Evolutionary conservation across 805 yeast species (phyloP).

Genomic region (Ogataea trehalophila): DNA sequence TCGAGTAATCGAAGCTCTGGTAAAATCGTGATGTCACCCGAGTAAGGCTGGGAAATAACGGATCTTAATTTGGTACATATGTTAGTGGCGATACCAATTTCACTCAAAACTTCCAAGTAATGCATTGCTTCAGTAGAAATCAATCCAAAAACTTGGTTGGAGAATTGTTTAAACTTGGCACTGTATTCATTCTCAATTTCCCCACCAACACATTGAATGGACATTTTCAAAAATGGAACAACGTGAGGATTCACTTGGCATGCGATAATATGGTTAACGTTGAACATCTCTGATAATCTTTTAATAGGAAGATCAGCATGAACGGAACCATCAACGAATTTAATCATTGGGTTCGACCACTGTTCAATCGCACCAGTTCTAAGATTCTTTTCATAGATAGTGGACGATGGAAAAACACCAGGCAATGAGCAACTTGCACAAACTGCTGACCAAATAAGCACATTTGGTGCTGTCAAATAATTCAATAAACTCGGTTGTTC

Average conservation of each 20-base stretch:
- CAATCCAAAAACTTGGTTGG: constrained; percentile 54
- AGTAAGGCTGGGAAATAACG: constrained; percentile 77
- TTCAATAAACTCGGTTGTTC: constrained; percentile 86
- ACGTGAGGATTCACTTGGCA: constrained; percentile 98
- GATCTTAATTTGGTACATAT: constrained; percentile 69
- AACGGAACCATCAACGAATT: constrained; percentile 94
- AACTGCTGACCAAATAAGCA: constrained; percentile 80
- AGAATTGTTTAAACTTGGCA: constrained; percentile 46
- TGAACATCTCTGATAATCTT: constrained; percentile 91
- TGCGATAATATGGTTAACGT: constrained; percentile 95
- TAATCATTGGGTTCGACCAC: constrained; percentile 74
- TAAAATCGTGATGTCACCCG: constrained; percentile 90
- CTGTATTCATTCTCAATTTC: constrained; percentile 58
- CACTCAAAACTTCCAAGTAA: constrained; percentile 64
- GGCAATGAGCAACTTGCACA: constrained; percentile 96
- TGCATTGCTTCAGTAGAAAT: constrained; percentile 72
- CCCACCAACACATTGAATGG: constrained; percentile 66
- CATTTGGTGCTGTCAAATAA: constrained; percentile 76
- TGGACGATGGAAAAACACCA: constrained; percentile 80
- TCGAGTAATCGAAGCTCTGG: constrained; percentile 67
- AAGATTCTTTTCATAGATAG: constrained; percentile 78
- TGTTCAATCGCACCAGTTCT: constrained; percentile 67
- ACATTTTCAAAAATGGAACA: constrained; percentile 73
- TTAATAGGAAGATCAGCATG: constrained; percentile 91
- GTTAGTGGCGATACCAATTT: constrained; percentile 72